A percentile compares a stretch with the other conserved stretches of the same genome.
phyloP scores from a whole-genome alignment of 148 eudicot species.

The Spergularia marina region DNA sequence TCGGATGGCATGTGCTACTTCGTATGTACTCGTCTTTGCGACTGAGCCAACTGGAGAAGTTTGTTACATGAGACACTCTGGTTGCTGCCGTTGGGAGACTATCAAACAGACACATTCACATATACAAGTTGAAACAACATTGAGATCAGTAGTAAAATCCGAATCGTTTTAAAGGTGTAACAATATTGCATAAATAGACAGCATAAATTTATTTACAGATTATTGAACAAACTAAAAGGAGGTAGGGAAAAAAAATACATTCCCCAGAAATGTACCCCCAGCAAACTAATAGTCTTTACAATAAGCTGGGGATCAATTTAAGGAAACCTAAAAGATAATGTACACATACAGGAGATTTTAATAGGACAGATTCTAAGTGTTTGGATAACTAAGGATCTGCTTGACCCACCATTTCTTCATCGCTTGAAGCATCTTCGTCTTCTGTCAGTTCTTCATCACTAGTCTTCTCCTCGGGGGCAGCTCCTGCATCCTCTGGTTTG shows the following conservation, averaged over 20 bases:
- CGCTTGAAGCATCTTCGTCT: conserved; percentile 49
- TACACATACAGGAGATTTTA: conserved; percentile 33
- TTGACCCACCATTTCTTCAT: conserved; percentile 55
- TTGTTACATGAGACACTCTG: no score
- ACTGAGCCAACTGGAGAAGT: no score
- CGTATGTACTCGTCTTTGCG: no score
- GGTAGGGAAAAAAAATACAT: conserved; percentile 4
- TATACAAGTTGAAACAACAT: background rate
- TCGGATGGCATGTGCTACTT: no score
- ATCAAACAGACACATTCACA: no score
- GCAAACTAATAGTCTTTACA: conserved; percentile 29
- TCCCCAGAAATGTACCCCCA: conserved; percentile 22
- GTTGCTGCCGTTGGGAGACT: no score
- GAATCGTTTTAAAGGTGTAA: background rate
- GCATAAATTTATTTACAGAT: conserved; percentile 33
- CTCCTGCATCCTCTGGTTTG: conserved; percentile 66
- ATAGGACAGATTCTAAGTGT: background rate
- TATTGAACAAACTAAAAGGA: conserved; percentile 22
- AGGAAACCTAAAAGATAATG: conserved; percentile 37
- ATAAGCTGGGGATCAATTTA: conserved; percentile 18
- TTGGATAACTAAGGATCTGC: conserved; percentile 42
- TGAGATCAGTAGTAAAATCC: background rate
- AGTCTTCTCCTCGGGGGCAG: conserved; percentile 41
- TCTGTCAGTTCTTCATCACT: conserved; percentile 65
- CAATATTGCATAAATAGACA: conserved; percentile 9